Conservation (phyloP, 75 land plant species). For the Picea sitchensis region DNA sequence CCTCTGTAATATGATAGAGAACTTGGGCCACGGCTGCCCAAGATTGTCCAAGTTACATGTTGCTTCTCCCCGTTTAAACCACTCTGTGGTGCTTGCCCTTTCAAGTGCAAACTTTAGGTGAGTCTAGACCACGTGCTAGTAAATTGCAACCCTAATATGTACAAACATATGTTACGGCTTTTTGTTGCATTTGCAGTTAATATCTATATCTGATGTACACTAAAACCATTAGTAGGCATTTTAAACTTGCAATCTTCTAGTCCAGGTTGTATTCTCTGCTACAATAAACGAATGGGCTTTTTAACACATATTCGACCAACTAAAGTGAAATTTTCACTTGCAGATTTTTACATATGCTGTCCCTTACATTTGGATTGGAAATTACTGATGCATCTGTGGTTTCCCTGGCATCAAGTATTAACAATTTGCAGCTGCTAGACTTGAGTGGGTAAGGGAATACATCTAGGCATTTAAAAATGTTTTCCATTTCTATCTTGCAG, state of each 20-base stretch:
- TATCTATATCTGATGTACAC: background rate
- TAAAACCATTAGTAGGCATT: background rate
- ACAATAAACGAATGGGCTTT: background rate
- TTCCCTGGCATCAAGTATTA: constrained; percentile 51
- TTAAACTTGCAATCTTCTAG: background rate
- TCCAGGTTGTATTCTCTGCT: background rate
- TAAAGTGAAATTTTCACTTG: background rate
- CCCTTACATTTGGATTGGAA: constrained; percentile 56
- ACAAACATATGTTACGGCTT: background rate
- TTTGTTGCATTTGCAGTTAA: background rate
- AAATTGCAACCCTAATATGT: background rate
- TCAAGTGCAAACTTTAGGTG: constrained; percentile 56
- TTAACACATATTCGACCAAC: background rate
- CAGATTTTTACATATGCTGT: constrained; percentile 67
- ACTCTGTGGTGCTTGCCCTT: constrained; percentile 58
- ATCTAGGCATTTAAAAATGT: background rate
- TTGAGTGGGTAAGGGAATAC: constrained; percentile 58
- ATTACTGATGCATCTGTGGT: constrained; percentile 76
- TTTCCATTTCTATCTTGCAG: too few species aligned
- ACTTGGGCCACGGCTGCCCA: constrained; percentile 45
- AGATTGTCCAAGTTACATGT: constrained; percentile 55
- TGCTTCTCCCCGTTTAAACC: constrained; percentile 45
- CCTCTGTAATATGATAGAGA: constrained; percentile 39
- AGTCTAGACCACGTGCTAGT: background rate
- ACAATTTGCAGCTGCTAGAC: constrained; percentile 57